phyloP scores from a whole-genome alignment of 768 basidiomycete species.

The Hericium coralloides region DNA sequence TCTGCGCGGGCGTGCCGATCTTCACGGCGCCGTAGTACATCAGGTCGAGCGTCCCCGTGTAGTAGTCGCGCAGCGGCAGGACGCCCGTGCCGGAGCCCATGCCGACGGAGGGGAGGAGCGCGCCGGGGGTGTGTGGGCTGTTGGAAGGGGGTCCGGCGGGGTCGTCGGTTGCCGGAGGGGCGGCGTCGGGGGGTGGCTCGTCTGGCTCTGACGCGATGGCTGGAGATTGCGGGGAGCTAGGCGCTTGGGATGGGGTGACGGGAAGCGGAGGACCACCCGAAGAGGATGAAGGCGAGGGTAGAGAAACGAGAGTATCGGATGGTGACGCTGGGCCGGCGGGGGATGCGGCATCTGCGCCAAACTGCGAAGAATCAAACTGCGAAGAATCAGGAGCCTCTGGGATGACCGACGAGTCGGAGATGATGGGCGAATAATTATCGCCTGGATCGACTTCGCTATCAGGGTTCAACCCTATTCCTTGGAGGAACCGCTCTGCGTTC shows the following conservation, averaged over 20 bases:
- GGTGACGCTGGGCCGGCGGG: constrained; percentile 5
- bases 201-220: neutral
- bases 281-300: neutral
- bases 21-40: constrained; percentile 39
- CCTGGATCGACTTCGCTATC: constrained; percentile 18
- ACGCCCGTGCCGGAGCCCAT: neutral
- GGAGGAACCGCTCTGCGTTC: constrained; percentile 18
- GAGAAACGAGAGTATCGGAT: neutral
- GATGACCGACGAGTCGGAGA: constrained; percentile 15
- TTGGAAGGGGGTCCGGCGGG: neutral
- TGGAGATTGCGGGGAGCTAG: neutral
- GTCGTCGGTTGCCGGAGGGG: neutral
- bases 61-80: constrained; percentile 30
- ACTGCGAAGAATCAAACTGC: neutral
- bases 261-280: neutral
- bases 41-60: constrained; percentile 30
- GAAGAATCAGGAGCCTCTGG: neutral
- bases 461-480: constrained; percentile 23
- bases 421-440: constrained; percentile 12
- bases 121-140: constrained; percentile 9
- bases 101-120: constrained; percentile 13
- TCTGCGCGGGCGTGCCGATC: constrained; percentile 49
- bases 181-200: neutral
- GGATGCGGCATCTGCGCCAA: neutral
- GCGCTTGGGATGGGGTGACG: neutral